These are phyloP conservation scores for Ballota nigra DNA, from an alignment of 257 asterid genomes.

Conservation along the genomic window DNA sequence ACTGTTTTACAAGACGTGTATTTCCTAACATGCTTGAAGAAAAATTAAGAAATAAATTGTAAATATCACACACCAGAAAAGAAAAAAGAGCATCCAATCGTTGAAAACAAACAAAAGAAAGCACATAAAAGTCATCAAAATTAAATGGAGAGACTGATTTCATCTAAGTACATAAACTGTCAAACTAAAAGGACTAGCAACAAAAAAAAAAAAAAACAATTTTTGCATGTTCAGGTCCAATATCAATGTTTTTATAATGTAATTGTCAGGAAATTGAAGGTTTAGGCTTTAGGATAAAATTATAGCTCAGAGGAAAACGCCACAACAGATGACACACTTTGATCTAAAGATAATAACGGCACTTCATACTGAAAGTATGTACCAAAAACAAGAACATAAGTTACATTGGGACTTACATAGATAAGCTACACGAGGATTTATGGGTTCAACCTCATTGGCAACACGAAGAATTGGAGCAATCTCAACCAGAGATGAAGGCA, in stretches of 20 bases:
- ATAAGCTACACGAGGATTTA: constrained; percentile 88
- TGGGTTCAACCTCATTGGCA: constrained; percentile 95
- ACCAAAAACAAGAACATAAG: background rate
- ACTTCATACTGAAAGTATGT: constrained; percentile 4
- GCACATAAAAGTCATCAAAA: background rate
- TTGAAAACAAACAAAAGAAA: too few relatives aligned
- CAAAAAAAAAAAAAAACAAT: background rate
- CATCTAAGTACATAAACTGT: background rate
- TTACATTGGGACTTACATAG: constrained; percentile 63
- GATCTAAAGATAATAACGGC: background rate
- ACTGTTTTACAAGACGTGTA: background rate
- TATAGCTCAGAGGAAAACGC: background rate
- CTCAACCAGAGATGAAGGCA: constrained; percentile 91
- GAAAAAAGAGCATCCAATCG: background rate
- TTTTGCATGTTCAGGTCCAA: background rate
- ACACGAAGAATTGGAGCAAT: constrained; percentile 98
- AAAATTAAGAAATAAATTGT: background rate
- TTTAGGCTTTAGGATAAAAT: background rate
- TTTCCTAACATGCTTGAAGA: background rate
- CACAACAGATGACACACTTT: background rate
- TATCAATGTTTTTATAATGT: background rate
- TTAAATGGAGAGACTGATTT: background rate
- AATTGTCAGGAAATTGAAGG: too few relatives aligned
- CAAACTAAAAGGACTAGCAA: background rate
- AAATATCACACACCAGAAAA: background rate